phyloP scores from a whole-genome alignment of 148 eudicot genomes.

The Rheum nobile region DNA sequence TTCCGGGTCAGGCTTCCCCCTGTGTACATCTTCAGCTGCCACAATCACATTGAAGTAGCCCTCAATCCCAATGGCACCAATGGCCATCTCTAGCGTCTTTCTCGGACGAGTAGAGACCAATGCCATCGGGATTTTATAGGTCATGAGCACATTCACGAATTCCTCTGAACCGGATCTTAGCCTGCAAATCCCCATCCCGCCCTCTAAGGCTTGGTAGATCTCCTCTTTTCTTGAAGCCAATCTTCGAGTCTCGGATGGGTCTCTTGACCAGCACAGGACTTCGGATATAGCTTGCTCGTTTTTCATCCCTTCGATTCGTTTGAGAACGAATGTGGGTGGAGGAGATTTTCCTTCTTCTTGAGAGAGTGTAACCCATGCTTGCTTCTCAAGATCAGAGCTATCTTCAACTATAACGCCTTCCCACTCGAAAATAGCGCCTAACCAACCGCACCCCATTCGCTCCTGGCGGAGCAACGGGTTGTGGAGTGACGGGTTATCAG shows the following conservation, averaged over 20 bases:
- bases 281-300: slow-evolving; percentile 91
- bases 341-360: slow-evolving; percentile 86
- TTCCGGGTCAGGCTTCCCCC: slow-evolving; percentile 97
- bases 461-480: slow-evolving; percentile 84
- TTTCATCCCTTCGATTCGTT: slow-evolving; percentile 85
- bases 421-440: slow-evolving; percentile 96
- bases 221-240: slow-evolving; percentile 72
- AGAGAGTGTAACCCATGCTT: slow-evolving; percentile 75
- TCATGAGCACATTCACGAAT: slow-evolving; percentile 47
- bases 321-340: slow-evolving; percentile 49
- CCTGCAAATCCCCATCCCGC: slow-evolving; percentile 55
- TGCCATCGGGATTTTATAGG: slow-evolving; percentile 80
- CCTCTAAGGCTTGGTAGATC: slow-evolving; percentile 61
- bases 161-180: slow-evolving; percentile 75
- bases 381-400: slow-evolving; percentile 72
- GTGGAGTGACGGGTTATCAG: slow-evolving; percentile 61
- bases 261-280: slow-evolving; percentile 93
- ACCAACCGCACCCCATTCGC: slow-evolving; percentile 92
- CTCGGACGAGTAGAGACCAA: slow-evolving; percentile 85
- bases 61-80: slow-evolving; percentile 57
- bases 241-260: slow-evolving; percentile 45
- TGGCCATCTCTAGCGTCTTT: slow-evolving; percentile 58
- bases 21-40: slow-evolving; percentile 74
- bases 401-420: slow-evolving; percentile 90
- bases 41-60: slow-evolving; percentile 76